These are phyloP conservation scores for Mrakia blollopis DNA, from an alignment of 768 basidiomycete species.

Conservation along the genomic window DNA sequence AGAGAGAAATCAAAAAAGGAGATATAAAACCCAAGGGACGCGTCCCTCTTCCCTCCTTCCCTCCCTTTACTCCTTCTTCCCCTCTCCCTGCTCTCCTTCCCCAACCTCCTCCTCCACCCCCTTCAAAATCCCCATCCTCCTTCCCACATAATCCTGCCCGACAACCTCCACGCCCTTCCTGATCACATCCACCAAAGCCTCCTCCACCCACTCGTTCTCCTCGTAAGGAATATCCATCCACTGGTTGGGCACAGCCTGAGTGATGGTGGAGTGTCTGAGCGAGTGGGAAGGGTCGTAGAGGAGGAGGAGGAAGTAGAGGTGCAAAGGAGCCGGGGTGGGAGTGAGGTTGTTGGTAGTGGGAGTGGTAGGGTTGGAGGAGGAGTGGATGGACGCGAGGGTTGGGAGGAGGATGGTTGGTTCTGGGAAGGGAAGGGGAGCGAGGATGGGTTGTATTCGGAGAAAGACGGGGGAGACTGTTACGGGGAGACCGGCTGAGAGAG, in stretches of 20 bases:
- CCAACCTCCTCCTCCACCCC: background rate
- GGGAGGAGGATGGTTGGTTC: slow-evolving; percentile 7
- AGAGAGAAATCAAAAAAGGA: too few species aligned
- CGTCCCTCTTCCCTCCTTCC: too few species aligned
- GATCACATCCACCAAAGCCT: slow-evolving; percentile 79
- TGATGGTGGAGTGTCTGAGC: slow-evolving; percentile 67
- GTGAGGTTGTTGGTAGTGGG: slow-evolving; percentile 37
- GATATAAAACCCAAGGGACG: too few species aligned
- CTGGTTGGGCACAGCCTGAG: slow-evolving; percentile 72
- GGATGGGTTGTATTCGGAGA: slow-evolving; percentile 85
- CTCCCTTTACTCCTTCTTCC: background rate
- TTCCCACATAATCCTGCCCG: slow-evolving; percentile 84
- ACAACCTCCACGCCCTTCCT: slow-evolving; percentile 80
- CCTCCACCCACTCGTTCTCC: slow-evolving; percentile 84
- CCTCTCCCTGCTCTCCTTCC: background rate
- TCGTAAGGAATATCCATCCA: slow-evolving; percentile 88
- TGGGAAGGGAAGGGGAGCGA: slow-evolving; percentile 52
- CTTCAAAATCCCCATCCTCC: slow-evolving; percentile 58
- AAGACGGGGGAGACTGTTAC: slow-evolving; percentile 81
- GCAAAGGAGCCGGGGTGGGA: slow-evolving; percentile 42
- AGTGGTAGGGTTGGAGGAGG: slow-evolving; percentile 6
- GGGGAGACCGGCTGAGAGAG: slow-evolving; percentile 39
- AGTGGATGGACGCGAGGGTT: slow-evolving; percentile 35
- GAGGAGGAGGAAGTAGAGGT: slow-evolving; percentile 67
- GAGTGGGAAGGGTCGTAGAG: slow-evolving; percentile 74